Evolutionary conservation across 2,329 filamentous ascomycete species (phyloP).

Genomic region (Colletotrichum tanaceti): DNA sequence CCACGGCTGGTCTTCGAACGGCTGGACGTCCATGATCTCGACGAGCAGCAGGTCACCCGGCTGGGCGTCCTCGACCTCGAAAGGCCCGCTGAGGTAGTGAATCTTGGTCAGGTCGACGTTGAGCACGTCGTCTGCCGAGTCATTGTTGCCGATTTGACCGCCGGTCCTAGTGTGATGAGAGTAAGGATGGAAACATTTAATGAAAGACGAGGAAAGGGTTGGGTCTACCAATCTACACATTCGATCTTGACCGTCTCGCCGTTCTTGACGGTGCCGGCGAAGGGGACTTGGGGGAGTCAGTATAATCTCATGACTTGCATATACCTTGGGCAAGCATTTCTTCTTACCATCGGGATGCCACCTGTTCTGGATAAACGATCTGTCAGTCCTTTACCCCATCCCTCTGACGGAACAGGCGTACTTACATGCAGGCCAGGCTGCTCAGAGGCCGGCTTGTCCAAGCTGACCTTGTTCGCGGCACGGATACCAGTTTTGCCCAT

Average conservation of each 20-base stretch:
- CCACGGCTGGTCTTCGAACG: slow-evolving; percentile 87
- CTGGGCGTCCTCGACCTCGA: slow-evolving; percentile 85
- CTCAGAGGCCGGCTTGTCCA: slow-evolving; percentile 77
- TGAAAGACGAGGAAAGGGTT: slow-evolving; percentile 43
- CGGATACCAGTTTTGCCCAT: slow-evolving; percentile 73
- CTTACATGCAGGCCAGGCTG: slow-evolving; percentile 78
- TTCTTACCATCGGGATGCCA: slow-evolving; percentile 89
- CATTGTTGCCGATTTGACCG: slow-evolving; percentile 89
- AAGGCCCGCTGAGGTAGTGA: slow-evolving; percentile 91
- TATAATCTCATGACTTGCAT: slow-evolving; percentile 1
- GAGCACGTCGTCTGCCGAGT: slow-evolving; percentile 87
- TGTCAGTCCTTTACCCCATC: not conserved
- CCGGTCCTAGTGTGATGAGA: slow-evolving; percentile 62
- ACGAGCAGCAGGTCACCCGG: slow-evolving; percentile 88
- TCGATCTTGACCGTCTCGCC: slow-evolving; percentile 94
- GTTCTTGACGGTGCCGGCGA: slow-evolving; percentile 77
- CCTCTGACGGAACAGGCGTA: slow-evolving; percentile 20
- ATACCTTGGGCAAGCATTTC: not conserved
- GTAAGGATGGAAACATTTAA: slow-evolving; percentile 25
- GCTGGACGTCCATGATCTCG: slow-evolving; percentile 94
- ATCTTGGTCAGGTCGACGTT: slow-evolving; percentile 86
- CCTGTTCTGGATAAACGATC: slow-evolving; percentile 71
- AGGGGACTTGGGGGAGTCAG: slow-evolving; percentile 70
- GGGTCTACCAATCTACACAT: slow-evolving; percentile 78
- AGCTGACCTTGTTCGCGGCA: slow-evolving; percentile 77